A percentile compares a stretch with the other conserved stretches of the same genome.
Evolutionary conservation across 441 rosid species (phyloP).

Genomic region (Euphorbia celastroides): DNA sequence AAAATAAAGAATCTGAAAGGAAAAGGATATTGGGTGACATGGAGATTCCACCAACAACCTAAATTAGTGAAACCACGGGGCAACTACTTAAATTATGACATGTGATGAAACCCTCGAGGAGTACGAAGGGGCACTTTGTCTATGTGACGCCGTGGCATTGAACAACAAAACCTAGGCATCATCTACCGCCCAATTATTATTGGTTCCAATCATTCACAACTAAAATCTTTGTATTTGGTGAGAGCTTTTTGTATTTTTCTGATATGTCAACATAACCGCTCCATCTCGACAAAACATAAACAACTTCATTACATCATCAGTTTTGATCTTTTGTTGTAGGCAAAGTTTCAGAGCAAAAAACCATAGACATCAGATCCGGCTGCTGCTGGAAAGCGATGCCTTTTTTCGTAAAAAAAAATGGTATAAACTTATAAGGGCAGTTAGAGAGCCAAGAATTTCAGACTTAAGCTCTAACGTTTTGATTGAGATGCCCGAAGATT

Average conservation of each 20-base stretch:
- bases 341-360: no score
- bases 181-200: not conserved
- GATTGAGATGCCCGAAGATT: no score
- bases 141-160: constrained; percentile 9
- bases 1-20: not conserved
- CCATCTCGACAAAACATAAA: not conserved
- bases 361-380: not conserved
- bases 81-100: not conserved
- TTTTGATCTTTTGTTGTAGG: not conserved
- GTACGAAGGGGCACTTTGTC: constrained; percentile 8
- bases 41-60: not conserved
- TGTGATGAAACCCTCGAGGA: not conserved
- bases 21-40: not conserved
- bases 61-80: not conserved
- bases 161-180: not conserved
- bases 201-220: not conserved
- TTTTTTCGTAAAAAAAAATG: no score
- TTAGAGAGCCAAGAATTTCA: no score
- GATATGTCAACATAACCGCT: not conserved
- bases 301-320: not conserved
- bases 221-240: not conserved
- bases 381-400: no score
- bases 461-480: no score
- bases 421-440: no score
- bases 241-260: not conserved